Conservation (phyloP, 805 yeast species). For the Kazachstania viticola region DNA sequence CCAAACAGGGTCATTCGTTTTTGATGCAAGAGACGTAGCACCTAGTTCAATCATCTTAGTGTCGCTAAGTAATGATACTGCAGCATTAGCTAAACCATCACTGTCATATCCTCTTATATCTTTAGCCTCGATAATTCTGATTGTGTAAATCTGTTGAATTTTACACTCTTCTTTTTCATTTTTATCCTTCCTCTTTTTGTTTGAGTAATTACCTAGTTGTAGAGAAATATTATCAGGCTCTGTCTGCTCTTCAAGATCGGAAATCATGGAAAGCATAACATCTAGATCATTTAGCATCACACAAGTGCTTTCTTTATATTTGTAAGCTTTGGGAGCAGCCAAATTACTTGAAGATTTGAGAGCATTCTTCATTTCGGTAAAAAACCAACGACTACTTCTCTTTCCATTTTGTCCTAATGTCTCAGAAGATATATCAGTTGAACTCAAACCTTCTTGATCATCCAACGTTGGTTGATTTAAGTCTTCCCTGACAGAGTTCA, state of each 20-base stretch:
- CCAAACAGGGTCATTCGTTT: conserved; percentile 67
- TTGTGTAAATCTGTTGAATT: conserved; percentile 46
- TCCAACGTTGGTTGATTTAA: conserved; percentile 1
- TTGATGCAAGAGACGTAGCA: conserved; percentile 53
- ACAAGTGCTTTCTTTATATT: conserved; percentile 52
- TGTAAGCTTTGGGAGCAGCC: conserved; percentile 39
- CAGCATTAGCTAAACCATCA: conserved; percentile 42
- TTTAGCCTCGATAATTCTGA: conserved; percentile 54
- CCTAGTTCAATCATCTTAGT: conserved; percentile 44
- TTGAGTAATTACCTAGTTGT: conserved; percentile 9
- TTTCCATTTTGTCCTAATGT: conserved; percentile 1
- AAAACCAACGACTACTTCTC: conserved; percentile 9
- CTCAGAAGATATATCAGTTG: neutral
- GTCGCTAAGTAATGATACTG: conserved; percentile 53
- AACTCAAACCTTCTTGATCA: neutral
- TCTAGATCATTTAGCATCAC: conserved; percentile 64
- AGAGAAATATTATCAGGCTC: conserved; percentile 46
- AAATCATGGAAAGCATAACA: conserved; percentile 36
- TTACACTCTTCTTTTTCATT: conserved; percentile 9
- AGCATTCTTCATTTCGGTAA: conserved; percentile 40
- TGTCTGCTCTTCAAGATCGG: conserved; percentile 42
- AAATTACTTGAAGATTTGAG: conserved; percentile 30
- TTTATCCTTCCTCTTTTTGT: conserved; percentile 8
- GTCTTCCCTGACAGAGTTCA: conserved; percentile 32
- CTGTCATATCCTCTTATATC: conserved; percentile 38